Evolutionary conservation across 2,329 filamentous ascomycete genomes (phyloP).

Genomic region (Arthrobotrys sphaeroides): DNA sequence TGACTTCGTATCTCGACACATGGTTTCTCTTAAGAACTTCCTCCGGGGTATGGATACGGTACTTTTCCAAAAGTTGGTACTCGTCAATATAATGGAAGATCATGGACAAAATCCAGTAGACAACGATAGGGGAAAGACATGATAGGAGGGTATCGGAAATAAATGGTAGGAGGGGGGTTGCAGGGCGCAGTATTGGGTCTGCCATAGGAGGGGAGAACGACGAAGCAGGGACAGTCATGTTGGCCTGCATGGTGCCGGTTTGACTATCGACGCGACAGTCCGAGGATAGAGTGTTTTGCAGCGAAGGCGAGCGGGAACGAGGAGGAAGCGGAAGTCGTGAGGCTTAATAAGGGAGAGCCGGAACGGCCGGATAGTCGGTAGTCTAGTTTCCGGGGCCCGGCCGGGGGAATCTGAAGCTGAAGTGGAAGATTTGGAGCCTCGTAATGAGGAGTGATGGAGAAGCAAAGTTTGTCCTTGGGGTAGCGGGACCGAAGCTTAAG

Average conservation of each 20-base stretch:
- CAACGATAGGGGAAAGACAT: conserved; percentile 77
- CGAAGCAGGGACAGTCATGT: conserved; percentile 63
- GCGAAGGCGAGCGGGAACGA: neutral
- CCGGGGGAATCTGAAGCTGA: conserved; percentile 19
- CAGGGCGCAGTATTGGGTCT: conserved; percentile 74
- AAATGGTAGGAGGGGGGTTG: conserved; percentile 77
- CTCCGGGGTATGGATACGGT: conserved; percentile 92
- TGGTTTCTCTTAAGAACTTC: conserved; percentile 89
- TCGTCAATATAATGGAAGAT: conserved; percentile 88
- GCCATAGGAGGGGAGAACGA: conserved; percentile 83
- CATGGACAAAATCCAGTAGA: conserved; percentile 87
- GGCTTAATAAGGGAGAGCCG: neutral
- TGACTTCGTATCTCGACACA: conserved; percentile 82
- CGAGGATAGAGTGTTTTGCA: neutral
- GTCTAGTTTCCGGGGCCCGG: conserved; percentile 35
- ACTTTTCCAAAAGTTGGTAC: conserved; percentile 85
- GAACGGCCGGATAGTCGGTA: conserved; percentile 25
- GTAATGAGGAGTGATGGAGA: too few species aligned
- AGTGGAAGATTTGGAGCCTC: too few species aligned
- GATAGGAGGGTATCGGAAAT: conserved; percentile 83
- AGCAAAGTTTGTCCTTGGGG: too few species aligned
- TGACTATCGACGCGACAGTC: conserved; percentile 6
- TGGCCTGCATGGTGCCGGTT: conserved; percentile 37
- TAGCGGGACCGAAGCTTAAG: neutral
- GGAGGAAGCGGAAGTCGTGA: conserved; percentile 5